Evolutionary conservation across 2,329 filamentous ascomycete genomes (phyloP), one percentile per base, ranked within the genome.

Genomic region (Ambrosiella xylebori): DNA sequence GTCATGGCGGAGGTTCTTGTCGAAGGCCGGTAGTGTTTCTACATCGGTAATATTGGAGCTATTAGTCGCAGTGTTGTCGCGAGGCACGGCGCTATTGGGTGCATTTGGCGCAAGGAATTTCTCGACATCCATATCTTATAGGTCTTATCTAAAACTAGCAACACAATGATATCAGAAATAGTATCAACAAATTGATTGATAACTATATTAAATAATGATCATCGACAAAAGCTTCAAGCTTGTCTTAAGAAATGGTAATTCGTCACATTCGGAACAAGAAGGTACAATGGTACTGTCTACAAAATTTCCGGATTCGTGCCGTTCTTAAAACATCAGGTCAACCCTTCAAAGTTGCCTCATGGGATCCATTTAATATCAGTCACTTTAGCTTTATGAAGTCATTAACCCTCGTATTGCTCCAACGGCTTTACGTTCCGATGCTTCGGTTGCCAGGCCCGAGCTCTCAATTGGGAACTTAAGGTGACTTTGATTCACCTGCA

Each of bases 11-110:
- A 35, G 38, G 38, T 40, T n/a, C 7, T 58, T 35, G 56, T 37
- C 12, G 8, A 9, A 19, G 56, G 19, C n/a, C 7, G 35, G 49
- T n/a, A 36, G 49, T 27, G 49, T 38, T 17, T 58, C 49, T 9
- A n/a, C 49, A n/a, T 58, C 40, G 38, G 57, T 58, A 27, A 39
- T 54, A 27, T 50, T 45, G 8, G 37, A 37, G 17, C 57, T 49
- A 9, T 38, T 41, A 3, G 37, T 37, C 15, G 38, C 36, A 27
- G 36, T 51, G 12, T 54, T 53, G 50, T 17, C n/a, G 11, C 35
- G 11, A 8, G 39, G 45, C 8, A 9, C 15, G 12, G 45, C 2
- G 45, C 8, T 11, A 35, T 51, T 51, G 11, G 47, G 47, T 27
- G 47, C 47, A 51, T 41, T 41, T n/a, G 6, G 47, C 47, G 47